Base-by-base conservation (phyloP, 169 alveolate species). In the Eimeria sp. region DNA sequence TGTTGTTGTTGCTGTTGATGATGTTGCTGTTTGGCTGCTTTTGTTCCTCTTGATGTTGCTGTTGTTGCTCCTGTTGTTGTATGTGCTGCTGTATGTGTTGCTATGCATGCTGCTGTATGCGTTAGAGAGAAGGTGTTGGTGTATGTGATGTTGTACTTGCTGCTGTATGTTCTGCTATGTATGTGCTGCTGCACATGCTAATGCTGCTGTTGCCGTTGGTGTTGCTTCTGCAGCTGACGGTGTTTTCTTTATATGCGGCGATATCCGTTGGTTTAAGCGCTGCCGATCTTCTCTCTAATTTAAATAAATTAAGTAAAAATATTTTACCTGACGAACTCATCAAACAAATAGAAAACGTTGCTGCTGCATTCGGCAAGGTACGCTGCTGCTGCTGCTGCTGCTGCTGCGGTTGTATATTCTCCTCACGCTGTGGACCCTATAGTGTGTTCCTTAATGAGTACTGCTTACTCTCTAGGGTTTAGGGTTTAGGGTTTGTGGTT, bases 211-310 rank as follows among this genome's bases (percentile, higher is more conserved):
- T 27, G 7, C 58, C 3, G 57, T 20, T 45, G 6, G 6, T 95
- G 89, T 34, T 43, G 89, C 92, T 83, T 76, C 92, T 83, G 92
- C 92, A 95, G 96, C 67, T 96, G 49, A 92, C 97, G 82, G 84
- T 96, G 45, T 92, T 96, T 47, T 83, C 95, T 18, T 75, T 96
- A 88, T 98, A 99, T 97, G 99, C 99, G 30, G 99, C 99, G 3
- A 99, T 99, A 89, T 98, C 99, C 34, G 99, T 99, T 73, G 99
- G 99, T 47, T 97, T 99, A 97, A 99, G 5, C 98, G 99, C 84
- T 99, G 99, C 86, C 99, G 99, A 30, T 25, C 65, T 78, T 61
- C 89, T 78, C 54, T 82, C 95, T 70, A 98, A 99, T 83, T 97
- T 99, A 72, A 98, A 98, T 86, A 98, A 98, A 95, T 97, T 99